Percentiles rank a stretch among this genome's conserved stretches.
Conservation (phyloP, 1,139 yeast species). For the Saccharomyces hybrid region DNA sequence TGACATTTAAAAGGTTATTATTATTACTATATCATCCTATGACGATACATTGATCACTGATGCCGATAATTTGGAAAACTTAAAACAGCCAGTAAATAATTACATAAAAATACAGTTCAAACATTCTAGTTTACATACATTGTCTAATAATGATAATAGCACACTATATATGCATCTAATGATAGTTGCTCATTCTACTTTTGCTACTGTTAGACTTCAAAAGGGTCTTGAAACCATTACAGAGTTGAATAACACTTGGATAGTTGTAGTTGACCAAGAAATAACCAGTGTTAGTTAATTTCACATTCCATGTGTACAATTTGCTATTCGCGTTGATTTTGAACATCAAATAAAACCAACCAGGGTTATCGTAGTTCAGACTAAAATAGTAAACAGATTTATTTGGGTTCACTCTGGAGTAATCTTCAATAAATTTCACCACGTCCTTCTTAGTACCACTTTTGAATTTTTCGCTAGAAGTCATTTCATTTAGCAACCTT, state of each 20-base stretch:
- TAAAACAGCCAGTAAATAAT: not conserved
- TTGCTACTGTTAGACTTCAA: slow-evolving; percentile 31
- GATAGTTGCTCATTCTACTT: slow-evolving; percentile 2
- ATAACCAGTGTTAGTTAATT: slow-evolving; percentile 80
- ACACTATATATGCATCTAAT: not conserved
- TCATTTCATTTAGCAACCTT: slow-evolving; percentile 76
- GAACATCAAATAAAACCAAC: slow-evolving; percentile 81
- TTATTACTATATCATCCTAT: no score
- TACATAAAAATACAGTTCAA: not conserved
- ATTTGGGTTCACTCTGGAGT: slow-evolving; percentile 84
- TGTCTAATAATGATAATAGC: not conserved
- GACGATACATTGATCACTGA: no score
- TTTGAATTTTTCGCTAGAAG: slow-evolving; percentile 80
- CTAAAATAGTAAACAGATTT: slow-evolving; percentile 90
- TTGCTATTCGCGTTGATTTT: slow-evolving; percentile 55
- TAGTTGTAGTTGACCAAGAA: slow-evolving; percentile 71
- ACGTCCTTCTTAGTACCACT: slow-evolving; percentile 76
- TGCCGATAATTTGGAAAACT: not conserved
- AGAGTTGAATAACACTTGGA: slow-evolving; percentile 77
- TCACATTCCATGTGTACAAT: slow-evolving; percentile 82
- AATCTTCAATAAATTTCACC: slow-evolving; percentile 79
- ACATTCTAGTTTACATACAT: not conserved
- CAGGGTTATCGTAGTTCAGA: slow-evolving; percentile 85
- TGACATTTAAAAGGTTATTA: no score
- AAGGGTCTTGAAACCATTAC: slow-evolving; percentile 84